Conservation (phyloP, 305 asterid genomes). For the Fraxinus platypoda region DNA sequence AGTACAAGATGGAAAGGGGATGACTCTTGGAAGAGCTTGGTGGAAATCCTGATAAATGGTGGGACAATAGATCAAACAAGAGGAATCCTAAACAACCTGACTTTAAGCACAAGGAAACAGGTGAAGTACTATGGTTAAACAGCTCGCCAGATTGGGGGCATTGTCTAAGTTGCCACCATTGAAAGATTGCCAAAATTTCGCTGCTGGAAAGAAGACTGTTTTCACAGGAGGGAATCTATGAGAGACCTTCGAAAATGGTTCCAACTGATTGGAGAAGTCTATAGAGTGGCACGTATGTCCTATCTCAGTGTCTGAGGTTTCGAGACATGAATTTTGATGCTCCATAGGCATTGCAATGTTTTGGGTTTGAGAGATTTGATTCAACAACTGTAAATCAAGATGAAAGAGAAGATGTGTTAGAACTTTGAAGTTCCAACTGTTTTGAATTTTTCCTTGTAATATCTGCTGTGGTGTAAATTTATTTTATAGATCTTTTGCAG, state of each 20-base stretch:
- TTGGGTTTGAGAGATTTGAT: neutral
- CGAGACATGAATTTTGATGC: neutral
- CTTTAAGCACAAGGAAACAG: conserved; percentile 68
- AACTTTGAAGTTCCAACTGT: neutral
- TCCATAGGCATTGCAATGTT: neutral
- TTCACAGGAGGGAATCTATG: conserved; percentile 1
- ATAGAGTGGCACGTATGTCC: neutral
- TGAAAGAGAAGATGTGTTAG: neutral
- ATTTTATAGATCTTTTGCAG: neutral
- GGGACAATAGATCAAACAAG: conserved; percentile 59
- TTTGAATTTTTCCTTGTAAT: neutral
- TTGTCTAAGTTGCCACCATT: conserved; percentile 49
- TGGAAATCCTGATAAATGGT: conserved; percentile 29
- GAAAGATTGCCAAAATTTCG: conserved; percentile 22
- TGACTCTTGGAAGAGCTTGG: conserved; percentile 51
- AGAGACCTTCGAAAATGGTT: neutral
- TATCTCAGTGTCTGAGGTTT: neutral
- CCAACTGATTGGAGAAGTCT: neutral
- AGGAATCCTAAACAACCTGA: conserved; percentile 64
- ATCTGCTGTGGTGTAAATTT: neutral
- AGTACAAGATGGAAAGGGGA: conserved; percentile 29
- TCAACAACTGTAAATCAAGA: neutral
- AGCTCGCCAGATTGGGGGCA: conserved; percentile 60
- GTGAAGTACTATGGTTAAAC: conserved; percentile 55
- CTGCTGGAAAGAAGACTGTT: conserved; percentile 4